These are phyloP conservation scores for Secale cereale DNA, from an alignment of 176 grass and related monocot species.

Conservation along the genomic window DNA sequence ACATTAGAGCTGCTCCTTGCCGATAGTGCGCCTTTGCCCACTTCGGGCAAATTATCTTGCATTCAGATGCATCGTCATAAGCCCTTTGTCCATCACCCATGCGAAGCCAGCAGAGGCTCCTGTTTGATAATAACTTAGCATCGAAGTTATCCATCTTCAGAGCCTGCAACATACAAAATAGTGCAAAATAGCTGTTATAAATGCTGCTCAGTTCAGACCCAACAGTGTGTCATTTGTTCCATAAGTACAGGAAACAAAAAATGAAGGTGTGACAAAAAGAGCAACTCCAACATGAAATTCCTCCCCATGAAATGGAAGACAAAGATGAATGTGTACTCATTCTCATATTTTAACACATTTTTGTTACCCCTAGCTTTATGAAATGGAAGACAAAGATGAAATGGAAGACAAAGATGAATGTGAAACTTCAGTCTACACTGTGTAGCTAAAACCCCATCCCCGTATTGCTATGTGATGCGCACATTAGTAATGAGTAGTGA, in stretches of 20 bases:
- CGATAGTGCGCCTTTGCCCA: conserved; percentile 38
- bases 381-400: too few species aligned
- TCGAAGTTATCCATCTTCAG: conserved; percentile 30
- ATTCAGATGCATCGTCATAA: conserved; percentile 22
- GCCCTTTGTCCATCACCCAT: conserved; percentile 33
- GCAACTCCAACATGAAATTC: background rate
- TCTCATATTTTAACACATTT: background rate
- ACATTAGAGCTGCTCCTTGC: conserved; percentile 18
- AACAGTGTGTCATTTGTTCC: background rate
- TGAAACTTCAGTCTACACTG: background rate
- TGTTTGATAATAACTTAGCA: conserved; percentile 30
- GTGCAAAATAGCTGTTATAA: background rate
- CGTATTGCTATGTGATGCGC: background rate
- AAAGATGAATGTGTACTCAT: background rate
- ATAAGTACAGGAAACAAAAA: background rate
- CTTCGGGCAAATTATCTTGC: conserved; percentile 18
- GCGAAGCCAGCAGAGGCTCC: conserved; percentile 46
- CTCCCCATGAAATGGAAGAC: background rate
- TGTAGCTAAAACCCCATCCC: background rate
- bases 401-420: too few species aligned
- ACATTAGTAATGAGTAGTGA: background rate
- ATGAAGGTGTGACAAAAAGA: background rate
- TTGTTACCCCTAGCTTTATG: background rate
- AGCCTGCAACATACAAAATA: conserved; percentile 19
- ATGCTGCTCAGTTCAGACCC: background rate